Base-by-base conservation (phyloP, 208 protist genomes). In the Kentomonas sorsogonicus region DNA sequence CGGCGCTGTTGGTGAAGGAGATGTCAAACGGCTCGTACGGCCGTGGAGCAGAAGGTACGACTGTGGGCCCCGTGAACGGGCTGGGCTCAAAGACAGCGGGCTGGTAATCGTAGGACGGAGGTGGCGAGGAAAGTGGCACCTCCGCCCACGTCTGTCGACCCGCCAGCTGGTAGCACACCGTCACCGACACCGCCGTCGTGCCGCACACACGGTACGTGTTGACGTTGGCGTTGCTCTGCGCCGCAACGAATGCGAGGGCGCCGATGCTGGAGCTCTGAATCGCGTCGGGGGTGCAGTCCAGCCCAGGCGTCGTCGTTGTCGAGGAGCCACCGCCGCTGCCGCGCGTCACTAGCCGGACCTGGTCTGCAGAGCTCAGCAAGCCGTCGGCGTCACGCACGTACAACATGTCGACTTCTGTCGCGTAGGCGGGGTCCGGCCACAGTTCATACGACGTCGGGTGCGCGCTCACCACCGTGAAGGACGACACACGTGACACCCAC, bases 1-100 rank as follows among this genome's bases (percentile, higher is more conserved):
- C n/a, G n/a, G 60, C 60, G n/a, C 27, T 43, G 30, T 73, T 86
- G 22, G 66, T 74, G 56, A 89, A 89, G 53, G 65, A 58, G 57
- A 91, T 59, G 36, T 31, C 70, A 66, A 91, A 91, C 38, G 66
- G 66, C 67, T 91, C 77, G 69, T 91, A 91, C 31, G 84, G 79
- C 2, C 79, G 70, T 45, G 88, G 79, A 11, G 55, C 50, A n/a
- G 55, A 27, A 3, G 55, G 38, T 2, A 46, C 22, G 11, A 77
- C 29, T 20, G 62, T 73, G 6, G 71, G 76, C 6, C 79, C 75
- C 11, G 29, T 69, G 65, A 90, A 91, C 0, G 82, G 88, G 62
- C 71, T 63, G 6, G 51, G 34, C 23, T 56, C 22, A 29, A 83
- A 78, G 2, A 46, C 25, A 2, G 82, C 46, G 0, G 77, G 66